Conservation (phyloP, 2,329 filamentous ascomycete genomes). For the Ceratocystis albifundus region DNA sequence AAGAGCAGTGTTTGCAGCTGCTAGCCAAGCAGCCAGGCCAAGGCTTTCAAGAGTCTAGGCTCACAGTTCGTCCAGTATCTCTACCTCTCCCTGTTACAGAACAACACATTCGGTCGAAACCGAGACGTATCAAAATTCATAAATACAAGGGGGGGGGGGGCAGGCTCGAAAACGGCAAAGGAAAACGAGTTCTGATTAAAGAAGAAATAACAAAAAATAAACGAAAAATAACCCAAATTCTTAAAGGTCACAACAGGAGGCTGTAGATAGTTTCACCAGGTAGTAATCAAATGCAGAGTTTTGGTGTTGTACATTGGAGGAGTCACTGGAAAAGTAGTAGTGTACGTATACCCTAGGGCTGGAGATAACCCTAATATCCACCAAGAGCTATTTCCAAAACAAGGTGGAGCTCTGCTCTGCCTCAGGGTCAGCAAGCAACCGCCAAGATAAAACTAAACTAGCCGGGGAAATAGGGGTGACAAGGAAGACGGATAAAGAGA, state of each 20-base stretch:
- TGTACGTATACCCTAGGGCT: not conserved
- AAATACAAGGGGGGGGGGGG: not conserved
- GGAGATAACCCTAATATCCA: not conserved
- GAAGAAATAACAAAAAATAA: too few species aligned
- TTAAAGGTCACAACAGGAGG: not conserved
- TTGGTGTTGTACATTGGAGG: not conserved
- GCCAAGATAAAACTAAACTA: slow-evolving; percentile 5
- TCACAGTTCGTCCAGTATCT: slow-evolving; percentile 4
- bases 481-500: not conserved
- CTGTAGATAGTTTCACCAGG: not conserved
- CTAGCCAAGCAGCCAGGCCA: not conserved
- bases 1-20: not conserved
- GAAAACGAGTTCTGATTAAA: not conserved
- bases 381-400: not conserved
- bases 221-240: not conserved
- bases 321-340: not conserved
- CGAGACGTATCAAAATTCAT: slow-evolving; percentile 3
- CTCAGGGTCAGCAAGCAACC: not conserved
- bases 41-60: not conserved
- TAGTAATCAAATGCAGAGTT: not conserved
- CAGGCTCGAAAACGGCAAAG: not conserved
- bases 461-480: not conserved
- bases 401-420: not conserved
- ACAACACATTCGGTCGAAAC: slow-evolving; percentile 1
- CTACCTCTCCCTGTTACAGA: slow-evolving; percentile 9